Evolutionary conservation across 1,284 basidiomycete species (phyloP), one percentile per base, ranked within the genome.

Genomic region (Wolfiporia cocos): DNA sequence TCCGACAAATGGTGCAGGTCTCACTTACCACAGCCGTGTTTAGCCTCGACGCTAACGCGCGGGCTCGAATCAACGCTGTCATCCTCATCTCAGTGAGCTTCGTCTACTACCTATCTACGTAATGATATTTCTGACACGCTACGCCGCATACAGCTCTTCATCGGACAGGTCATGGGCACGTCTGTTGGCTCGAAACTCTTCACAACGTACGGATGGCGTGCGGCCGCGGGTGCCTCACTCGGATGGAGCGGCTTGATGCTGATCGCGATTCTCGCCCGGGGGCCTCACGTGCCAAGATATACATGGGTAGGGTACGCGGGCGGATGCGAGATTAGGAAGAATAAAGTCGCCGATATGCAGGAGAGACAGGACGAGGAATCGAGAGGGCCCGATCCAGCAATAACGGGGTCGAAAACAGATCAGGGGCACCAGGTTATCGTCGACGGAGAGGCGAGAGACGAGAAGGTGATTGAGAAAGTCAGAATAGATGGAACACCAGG

Each of bases 91-190:
- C 64, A 36, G 68, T 69, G 39, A 5, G 64, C 53, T 21, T 45
- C 52, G 14, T 56, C 55, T 39, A 37, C 44, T n/a, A n/a, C n/a
- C n/a, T n/a, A 12, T 51, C 2, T 17, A 10, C 19, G 14, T 24
- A 17, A n/a, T 21, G 34, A 35, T n/a, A 5, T n/a, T 10, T 19
- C 19, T 41, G 12, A 23, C n/a, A n/a, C n/a, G n/a, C n/a, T n/a
- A 26, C 21, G 11, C n/a, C 11, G 3, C 32, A 9, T 37, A 18
- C 40, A 60, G 58, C 41, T 58, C 4, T 74, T 73, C 45, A 54
- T 67, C 14, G 73, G 73, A 0, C 71, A 74, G 48, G 67, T 73
- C 6, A 69, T 73, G 48, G 78, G 78, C 11, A 77, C 76, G 4
- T 65, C 75, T 0, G 70, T 65, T 3, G 70, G 76, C 29, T 71